phyloP scores from a whole-genome alignment of 306 rosid species.

The Argentina anserina region DNA sequence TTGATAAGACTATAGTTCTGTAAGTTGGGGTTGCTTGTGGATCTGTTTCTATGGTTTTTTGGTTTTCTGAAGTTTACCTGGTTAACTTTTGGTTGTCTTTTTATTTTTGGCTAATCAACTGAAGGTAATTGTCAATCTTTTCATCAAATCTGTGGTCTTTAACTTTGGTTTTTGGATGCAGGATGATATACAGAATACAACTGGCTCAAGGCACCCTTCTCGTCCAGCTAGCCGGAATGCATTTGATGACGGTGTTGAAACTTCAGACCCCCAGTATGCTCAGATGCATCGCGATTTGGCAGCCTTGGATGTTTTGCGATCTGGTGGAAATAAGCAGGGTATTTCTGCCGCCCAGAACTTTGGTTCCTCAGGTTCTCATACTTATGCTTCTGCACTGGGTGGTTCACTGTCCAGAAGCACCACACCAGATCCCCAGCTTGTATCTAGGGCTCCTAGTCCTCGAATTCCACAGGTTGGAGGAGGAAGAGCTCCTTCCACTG shows the following conservation, averaged over 20 bases:
- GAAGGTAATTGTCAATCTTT: background rate
- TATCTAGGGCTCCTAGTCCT: conserved; percentile 89
- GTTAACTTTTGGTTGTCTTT: background rate
- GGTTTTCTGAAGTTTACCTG: background rate
- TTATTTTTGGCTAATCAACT: too few species aligned
- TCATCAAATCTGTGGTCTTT: background rate
- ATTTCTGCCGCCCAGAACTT: conserved; percentile 50
- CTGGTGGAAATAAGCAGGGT: conserved; percentile 57
- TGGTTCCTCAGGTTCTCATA: conserved; percentile 50
- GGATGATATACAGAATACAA: conserved; percentile 39
- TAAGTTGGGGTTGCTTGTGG: background rate
- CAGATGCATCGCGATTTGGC: conserved; percentile 50
- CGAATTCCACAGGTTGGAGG: conserved; percentile 74
- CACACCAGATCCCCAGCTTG: conserved; percentile 81
- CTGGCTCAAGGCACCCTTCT: conserved; percentile 58
- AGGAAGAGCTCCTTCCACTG: conserved; percentile 54
- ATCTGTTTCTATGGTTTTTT: background rate
- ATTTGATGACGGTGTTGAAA: conserved; percentile 66
- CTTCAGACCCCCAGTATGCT: conserved; percentile 59
- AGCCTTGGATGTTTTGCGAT: conserved; percentile 34
- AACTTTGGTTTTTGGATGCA: conserved; percentile 11
- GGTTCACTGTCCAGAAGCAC: conserved; percentile 76
- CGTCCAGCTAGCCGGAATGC: conserved; percentile 89
- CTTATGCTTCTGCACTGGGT: conserved; percentile 88
- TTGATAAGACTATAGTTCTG: background rate